These are phyloP conservation scores for Fusarium sp. DNA, from an alignment of 2,329 filamentous ascomycete genomes.

Conservation along the genomic window DNA sequence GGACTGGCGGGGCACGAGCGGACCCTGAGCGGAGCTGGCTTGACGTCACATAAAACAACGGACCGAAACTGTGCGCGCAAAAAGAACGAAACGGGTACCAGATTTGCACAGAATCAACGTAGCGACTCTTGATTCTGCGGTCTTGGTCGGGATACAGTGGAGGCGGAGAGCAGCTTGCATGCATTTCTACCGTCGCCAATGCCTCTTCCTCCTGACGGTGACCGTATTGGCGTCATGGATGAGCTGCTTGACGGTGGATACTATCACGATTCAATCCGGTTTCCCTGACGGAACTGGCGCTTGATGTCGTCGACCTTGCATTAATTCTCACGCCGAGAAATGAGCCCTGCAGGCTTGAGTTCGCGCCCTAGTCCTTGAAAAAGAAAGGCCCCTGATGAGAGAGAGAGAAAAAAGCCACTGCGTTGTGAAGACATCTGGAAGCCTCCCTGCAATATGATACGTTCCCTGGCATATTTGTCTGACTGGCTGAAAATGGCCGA, in stretches of 20 bases:
- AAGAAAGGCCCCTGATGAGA: not conserved
- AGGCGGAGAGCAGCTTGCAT: constrained; percentile 13
- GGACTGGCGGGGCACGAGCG: constrained; percentile 28
- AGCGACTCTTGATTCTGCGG: constrained; percentile 19
- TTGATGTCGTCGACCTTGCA: constrained; percentile 34
- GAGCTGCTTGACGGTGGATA: constrained; percentile 32
- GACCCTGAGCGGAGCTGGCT: constrained; percentile 28
- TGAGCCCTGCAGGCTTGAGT: not conserved
- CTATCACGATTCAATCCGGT: constrained; percentile 20
- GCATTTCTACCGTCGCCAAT: constrained; percentile 33
- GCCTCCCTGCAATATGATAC: constrained; percentile 1
- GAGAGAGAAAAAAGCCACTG: not conserved
- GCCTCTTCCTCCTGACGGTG: constrained; percentile 34
- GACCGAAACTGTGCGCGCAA: constrained; percentile 36
- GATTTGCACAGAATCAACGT: constrained; percentile 21
- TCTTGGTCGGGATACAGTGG: constrained; percentile 15
- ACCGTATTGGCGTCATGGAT: constrained; percentile 40
- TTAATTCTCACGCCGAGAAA: constrained; percentile 23
- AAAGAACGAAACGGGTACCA: constrained; percentile 17
- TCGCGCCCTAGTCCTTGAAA: constrained; percentile 6
- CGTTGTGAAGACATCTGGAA: constrained; percentile 12
- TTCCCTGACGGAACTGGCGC: constrained; percentile 26
- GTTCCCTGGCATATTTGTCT: constrained; percentile 11
- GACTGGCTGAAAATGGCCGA: constrained; percentile 31
- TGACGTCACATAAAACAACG: constrained; percentile 49